Base-by-base conservation (phyloP, 139 green algal species). In the Penium margaritaceum region DNA sequence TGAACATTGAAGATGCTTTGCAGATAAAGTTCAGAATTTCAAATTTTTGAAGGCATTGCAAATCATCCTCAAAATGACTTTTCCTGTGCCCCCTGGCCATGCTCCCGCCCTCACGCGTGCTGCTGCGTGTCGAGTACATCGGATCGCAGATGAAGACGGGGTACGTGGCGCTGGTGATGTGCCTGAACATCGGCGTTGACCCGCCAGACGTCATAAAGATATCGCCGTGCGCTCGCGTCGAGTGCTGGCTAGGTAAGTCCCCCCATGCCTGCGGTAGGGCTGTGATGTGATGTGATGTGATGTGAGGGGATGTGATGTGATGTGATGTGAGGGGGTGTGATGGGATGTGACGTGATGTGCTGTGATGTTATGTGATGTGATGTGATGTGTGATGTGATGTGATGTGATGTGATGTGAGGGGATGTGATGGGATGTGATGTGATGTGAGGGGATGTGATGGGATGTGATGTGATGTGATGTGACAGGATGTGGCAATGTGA, bases 161-260 rank as follows among this genome's bases (percentile, higher is more conserved):
- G n/a, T 64, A 33, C 19, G 94, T 96, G 36, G 94, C 90, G 19
- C 83, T 99, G 5, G 91, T 99, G 63, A 75, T 98, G 64, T 97
- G 94, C 82, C 83, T 99, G 0, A 99, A 98, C 82, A 95, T 98
- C 62, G 94, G 92, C 2, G 92, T 97, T 6, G 92, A 98, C 80
- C 94, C 92, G n/a, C 95, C 95, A 7, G 95, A 98, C 64, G 88
- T 97, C 3, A 90, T 98, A 51, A 96, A 96, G 75, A 95, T 98
- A 63, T 95, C 90, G 6, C 94, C 94, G 3, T 98, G 94, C 69
- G 92, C 95, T 0, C 84, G 91, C 2, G 77, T 96, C 53, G 91
- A 99, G 66, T 88, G 84, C 72, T 87, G 83, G 84, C 75, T 83
- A 36, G 75, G 75, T 82, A 32, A 61, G 92, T 85, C 93, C 39